Evolutionary conservation across 352 stramenopile genomes (phyloP), one percentile per base, ranked within the genome.

Genomic region (Phytophthora melonis): DNA sequence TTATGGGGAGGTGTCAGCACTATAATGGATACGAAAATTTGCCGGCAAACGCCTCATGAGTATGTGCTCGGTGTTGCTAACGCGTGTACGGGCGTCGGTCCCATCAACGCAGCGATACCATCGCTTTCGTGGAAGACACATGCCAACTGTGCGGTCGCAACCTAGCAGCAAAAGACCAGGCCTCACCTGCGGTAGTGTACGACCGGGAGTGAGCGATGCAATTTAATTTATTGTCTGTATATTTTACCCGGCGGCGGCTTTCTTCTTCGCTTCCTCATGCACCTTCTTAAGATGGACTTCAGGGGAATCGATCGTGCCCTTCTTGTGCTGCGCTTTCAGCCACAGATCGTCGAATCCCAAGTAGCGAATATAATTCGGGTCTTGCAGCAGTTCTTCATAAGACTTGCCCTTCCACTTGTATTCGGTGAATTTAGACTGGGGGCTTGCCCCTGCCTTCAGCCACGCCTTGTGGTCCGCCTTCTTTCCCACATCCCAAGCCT

Each of bases 321-420:
- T 71, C 47, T 71, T 66, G 41, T 71, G 25, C 56, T 61, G 64
- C 19, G 56, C 56, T 6, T 45, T 47, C 1, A 56, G 0, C 64
- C 64, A 71, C 25, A 60, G 5, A 13, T 71, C 64, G 32, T 65
- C 64, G 23, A 71, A 71, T 2, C 47, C 64, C 18, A 53, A 0
- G 19, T 66, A 71, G 47, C 30, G 55, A 8, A 60, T 10, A 23
- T 41, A 66, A 1, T 27, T 36, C 13, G 43, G 32, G 18, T 71
- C 43, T 3, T 25, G 5, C n/a, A 30, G 55, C 18, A 71, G 30
- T n/a, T 71, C 21, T n/a, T n/a, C 16, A 0, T 3, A 6, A 13
- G 2, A 19, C 45, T 56, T 66, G 0, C 47, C 55, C 14, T 61
- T 60, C 55, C 58, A 71, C 0, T 21, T 11, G 21, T 66, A 53